Evolutionary conservation across 176 grass and related monocot species (phyloP), one percentile per base, ranked within the genome.

Genomic region (Cenchrus purpureus): DNA sequence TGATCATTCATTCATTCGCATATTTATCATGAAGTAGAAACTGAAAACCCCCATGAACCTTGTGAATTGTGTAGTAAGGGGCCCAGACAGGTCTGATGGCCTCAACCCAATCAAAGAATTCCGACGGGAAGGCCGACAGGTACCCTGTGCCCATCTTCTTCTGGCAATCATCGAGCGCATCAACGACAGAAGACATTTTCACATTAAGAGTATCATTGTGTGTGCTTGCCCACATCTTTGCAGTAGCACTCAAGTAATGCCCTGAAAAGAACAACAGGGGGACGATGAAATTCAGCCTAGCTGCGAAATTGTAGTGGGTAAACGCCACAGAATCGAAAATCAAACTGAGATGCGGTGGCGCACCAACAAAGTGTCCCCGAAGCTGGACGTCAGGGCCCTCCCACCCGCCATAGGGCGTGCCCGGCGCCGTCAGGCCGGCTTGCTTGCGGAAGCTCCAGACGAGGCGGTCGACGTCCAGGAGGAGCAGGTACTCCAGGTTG

Each of bases 41-140:
- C 29, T 74, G 67, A 59, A 86, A 77, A 12, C 66, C 17, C 52
- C 10, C 10, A 2, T 55, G 12, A 70, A 96, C 97, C 93, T 99
- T 99, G 86, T 96, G 97, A 48, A 99, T 92, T 37, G 93, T 99
- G 86, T 96, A 99, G 84, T 96, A 99, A 58, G 97, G 97, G 66
- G 97, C 97, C 93, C 97, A 99, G 56, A 99, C 97, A 82, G 80
- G 46, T n/a, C 69, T 65, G 79, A 92, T 85, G 65, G 86, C 61
- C 46, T 99, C 97, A 50, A 92, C 88, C 42, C 91, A 73, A 77
- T 99, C 97, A 13, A 99, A 99, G 89, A 94, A 90, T 82, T 94
- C 88, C 1, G 93, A 22, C 0, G 97, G 97, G 87, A 99, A 99
- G 60, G 93, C 93, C 10, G 97, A 98, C 73, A 95, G 78, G 72